phyloP scores from a whole-genome alignment of 1,139 yeast species.

The Arxiozyma telluris region DNA sequence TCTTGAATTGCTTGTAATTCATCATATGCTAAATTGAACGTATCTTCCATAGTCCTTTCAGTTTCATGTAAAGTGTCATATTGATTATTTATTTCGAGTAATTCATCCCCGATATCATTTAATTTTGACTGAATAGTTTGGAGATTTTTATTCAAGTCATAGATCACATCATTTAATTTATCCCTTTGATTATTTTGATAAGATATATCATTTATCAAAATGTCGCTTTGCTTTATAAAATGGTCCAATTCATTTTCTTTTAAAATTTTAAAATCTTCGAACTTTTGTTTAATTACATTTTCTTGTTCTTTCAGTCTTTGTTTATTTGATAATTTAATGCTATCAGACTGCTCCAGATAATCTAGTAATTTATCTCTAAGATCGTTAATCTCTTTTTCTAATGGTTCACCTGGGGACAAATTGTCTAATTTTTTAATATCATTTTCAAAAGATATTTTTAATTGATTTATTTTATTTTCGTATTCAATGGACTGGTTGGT shows the following conservation, averaged over 20 bases:
- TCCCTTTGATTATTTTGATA: background rate
- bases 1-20: constrained; percentile 12
- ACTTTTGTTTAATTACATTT: background rate
- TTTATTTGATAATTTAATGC: constrained; percentile 2
- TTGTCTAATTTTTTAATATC: constrained; percentile 12
- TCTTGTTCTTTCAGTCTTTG: constrained; percentile 4
- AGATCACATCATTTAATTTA: constrained; percentile 3
- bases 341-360: constrained; percentile 5
- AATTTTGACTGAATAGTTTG: constrained; percentile 6
- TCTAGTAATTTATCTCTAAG: constrained; percentile 3
- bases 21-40: constrained; percentile 7
- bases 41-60: constrained; percentile 2
- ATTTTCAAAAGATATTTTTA: constrained; percentile 5
- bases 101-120: constrained; percentile 7
- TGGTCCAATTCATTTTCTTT: constrained; percentile 10
- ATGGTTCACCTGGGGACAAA: constrained; percentile 8
- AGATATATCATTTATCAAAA: background rate
- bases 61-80: background rate
- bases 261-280: constrained; percentile 7
- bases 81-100: constrained; percentile 10
- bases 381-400: constrained; percentile 8
- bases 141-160: constrained; percentile 8
- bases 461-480: constrained; percentile 4
- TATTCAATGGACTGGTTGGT: background rate
- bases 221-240: background rate